Base-by-base conservation (phyloP, 352 stramenopile genomes). In the Pythium aphanidermatum region DNA sequence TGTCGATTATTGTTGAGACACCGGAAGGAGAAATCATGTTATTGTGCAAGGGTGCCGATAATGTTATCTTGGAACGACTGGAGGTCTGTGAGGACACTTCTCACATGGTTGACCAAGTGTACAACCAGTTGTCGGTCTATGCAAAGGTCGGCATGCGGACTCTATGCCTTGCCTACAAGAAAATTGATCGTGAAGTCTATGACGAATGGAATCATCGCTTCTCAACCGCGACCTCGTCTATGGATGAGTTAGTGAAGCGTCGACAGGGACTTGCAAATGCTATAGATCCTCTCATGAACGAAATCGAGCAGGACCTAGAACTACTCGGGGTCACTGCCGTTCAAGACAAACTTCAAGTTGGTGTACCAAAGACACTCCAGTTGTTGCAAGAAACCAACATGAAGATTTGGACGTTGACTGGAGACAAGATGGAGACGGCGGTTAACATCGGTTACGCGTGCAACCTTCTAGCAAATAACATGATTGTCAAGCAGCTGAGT, bases 361-460 rank as follows among this genome's bases (percentile, higher is more conserved):
- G 87, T 37, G 92, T 98, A 5, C 85, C 88, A 11, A 75, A 80
- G 45, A 92, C 85, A 19, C 87, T 98, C 17, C 51, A 74, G 52
- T 49, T 86, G 26, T 54, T 98, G 9, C 75, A 88, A 40, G 58
- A 89, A 39, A 92, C 88, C 3, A 88, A 89, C 25, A 96, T 98
- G 40, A 95, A 96, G 46, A 58, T 97, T n/a, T 97, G 90, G 87
- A 95, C 96, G 20, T 75, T 98, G 20, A 98, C 92, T 2, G 91
- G 91, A 14, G 92, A 98, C 66, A 98, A 98, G 65, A 78, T 92
- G 57, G 92, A 97, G 60, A 98, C 92, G 13, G 92, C 92, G 17
- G 86, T 97, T 34, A 97, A 98, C 48, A 98, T 98, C 59, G 92
- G 83, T n/a, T 96, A 96, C 43, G 83, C 86, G 13, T 95, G 80